Percentiles rank a stretch among this genome's conserved stretches.
Conservation (phyloP, 169 alveolate species). For the Neospora caninum region DNA sequence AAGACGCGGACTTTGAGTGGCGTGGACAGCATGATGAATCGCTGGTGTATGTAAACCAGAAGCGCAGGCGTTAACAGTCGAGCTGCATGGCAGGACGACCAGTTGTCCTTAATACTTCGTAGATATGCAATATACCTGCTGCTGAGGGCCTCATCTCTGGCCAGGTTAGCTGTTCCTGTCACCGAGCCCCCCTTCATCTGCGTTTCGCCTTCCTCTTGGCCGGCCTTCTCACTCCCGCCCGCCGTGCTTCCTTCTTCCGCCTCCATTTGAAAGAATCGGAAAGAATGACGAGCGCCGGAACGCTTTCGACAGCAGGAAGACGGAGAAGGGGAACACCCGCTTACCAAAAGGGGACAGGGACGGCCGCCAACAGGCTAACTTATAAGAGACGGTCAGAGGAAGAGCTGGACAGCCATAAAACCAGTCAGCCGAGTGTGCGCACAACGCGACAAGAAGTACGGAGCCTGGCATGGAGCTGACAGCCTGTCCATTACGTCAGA, state of each 20-base stretch:
- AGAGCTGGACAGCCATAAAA: too few relatives aligned
- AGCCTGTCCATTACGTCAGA: too few relatives aligned
- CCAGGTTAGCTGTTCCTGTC: neutral
- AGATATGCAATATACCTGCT: slow-evolving; percentile 66
- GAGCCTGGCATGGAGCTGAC: too few relatives aligned
- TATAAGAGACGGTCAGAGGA: too few relatives aligned
- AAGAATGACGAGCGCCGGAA: neutral
- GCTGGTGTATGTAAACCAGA: slow-evolving; percentile 78
- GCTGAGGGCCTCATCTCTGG: slow-evolving; percentile 37
- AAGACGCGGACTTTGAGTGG: slow-evolving; percentile 84
- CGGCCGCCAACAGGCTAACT: too few relatives aligned
- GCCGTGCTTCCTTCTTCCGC: neutral
- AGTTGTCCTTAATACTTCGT: slow-evolving; percentile 78
- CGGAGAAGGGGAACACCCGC: too few relatives aligned
- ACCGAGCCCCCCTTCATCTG: neutral
- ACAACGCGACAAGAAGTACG: too few relatives aligned
- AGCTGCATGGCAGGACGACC: slow-evolving; percentile 88
- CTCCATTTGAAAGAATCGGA: neutral
- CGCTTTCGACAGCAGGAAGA: too few relatives aligned
- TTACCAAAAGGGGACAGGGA: too few relatives aligned
- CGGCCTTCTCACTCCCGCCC: neutral
- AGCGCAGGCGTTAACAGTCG: slow-evolving; percentile 78
- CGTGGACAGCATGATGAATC: slow-evolving; percentile 82
- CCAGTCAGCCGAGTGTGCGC: too few relatives aligned
- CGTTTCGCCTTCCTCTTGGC: neutral